Base-by-base conservation (phyloP, 2,329 filamentous ascomycete genomes). In the Sclerotinia borealis region DNA sequence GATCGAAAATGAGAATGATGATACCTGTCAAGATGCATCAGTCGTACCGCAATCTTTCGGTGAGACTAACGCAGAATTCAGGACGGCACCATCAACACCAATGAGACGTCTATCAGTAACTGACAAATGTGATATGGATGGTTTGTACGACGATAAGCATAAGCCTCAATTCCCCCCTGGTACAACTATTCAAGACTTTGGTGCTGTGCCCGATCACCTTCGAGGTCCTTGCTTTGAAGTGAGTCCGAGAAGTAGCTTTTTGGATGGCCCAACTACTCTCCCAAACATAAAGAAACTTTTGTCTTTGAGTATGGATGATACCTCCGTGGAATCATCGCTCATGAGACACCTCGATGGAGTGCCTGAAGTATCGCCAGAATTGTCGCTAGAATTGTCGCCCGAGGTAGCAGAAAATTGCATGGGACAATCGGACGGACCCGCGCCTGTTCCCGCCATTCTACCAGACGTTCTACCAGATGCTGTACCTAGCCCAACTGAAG, bases 211-310 rank as follows among this genome's bases (percentile, higher is more conserved):
- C 17, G 37, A 47, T 22, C 37, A 58, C 25, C 41, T 62, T 31
- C 50, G 60, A 48, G 60, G 60, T 8, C 60, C 60, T 27, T 56
- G 50, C 31, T 10, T 47, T 8, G 60, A 62, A 62, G 51, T 62
- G 27, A 62, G 60, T 9, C 60, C 60, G 10, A 34, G 60, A 39
- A 62, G 50, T 4, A 62, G 50, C 25, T 19, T 55, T 37, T 56
- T 45, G 29, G 51, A 47, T 43, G 39, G 37, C 17, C 31, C 50
- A 58, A 39, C 13, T 34, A 41, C 34, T 34, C 3, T 48, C 13
- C 31, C 50, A 22, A 62, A 48, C 15, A 27, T 58, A 13, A 22
- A 41, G 10, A 62, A 56, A 19, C n/a, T 48, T 17, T 56, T 39
- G 41, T 39, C 25, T 29, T 56, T 62, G 60, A 62, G 48, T 19